Percentiles rank a stretch among this genome's conserved stretches.
These are phyloP conservation scores for Pseudofabraea citricarpa DNA, from an alignment of 2,329 filamentous ascomycete species.

Conservation along the genomic window DNA sequence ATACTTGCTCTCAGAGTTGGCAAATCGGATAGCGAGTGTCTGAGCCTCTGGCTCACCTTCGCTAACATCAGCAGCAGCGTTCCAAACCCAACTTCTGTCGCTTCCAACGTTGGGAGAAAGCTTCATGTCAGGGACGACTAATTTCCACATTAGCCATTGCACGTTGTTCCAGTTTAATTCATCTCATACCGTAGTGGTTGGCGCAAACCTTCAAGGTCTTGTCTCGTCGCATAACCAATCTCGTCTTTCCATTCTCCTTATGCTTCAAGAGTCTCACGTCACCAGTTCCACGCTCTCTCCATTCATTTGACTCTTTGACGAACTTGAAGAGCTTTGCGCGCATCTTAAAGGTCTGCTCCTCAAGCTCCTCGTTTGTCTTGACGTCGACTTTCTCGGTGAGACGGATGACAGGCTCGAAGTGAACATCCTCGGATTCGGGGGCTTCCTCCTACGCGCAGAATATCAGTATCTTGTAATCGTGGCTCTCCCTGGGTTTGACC, in stretches of 20 bases:
- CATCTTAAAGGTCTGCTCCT: slow-evolving; percentile 99
- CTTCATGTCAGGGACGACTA: slow-evolving; percentile 98
- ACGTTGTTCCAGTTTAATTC: too few relatives aligned
- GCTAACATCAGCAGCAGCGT: slow-evolving; percentile 93
- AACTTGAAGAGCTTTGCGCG: slow-evolving; percentile 99
- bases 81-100: slow-evolving; percentile 99
- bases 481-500: slow-evolving; percentile 1
- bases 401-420: slow-evolving; percentile 95
- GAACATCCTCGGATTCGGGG: slow-evolving; percentile 85
- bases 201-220: slow-evolving; percentile 99
- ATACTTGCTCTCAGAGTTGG: slow-evolving; percentile 88
- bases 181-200: slow-evolving; percentile 97
- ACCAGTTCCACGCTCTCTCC: slow-evolving; percentile 98
- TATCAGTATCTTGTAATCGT: slow-evolving; percentile 11
- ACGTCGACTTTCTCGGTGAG: slow-evolving; percentile 95
- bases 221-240: slow-evolving; percentile 96
- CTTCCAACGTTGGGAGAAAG: slow-evolving; percentile 96
- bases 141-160: too few relatives aligned
- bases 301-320: slow-evolving; percentile 84
- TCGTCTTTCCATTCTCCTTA: slow-evolving; percentile 96
- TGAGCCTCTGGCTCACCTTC: slow-evolving; percentile 96
- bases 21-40: slow-evolving; percentile 94
- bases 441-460: slow-evolving; percentile 54
- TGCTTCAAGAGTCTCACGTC: slow-evolving; percentile 97
- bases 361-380: slow-evolving; percentile 97